phyloP scores from a whole-genome alignment of 106 monocot genomes.

The Dactylorhiza incarnata region DNA sequence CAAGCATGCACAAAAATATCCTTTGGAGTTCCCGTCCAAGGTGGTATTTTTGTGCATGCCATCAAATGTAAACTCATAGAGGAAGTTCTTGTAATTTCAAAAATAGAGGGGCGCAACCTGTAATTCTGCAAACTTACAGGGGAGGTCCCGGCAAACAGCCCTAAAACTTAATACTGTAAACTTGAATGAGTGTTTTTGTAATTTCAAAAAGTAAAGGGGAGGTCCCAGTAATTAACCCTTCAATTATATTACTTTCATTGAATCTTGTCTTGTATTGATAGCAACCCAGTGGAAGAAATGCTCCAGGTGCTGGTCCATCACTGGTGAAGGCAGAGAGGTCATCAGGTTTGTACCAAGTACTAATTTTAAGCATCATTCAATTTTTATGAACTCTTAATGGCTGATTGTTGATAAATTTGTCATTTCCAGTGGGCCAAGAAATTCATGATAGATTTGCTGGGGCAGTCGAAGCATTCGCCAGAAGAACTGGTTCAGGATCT shows the following conservation, averaged over 20 bases:
- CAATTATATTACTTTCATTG: not conserved
- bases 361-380: not conserved
- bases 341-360: slow-evolving; percentile 30
- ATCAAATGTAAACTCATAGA: too few species aligned
- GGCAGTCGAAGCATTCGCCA: slow-evolving; percentile 55
- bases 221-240: too few species aligned
- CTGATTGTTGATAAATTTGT: not conserved
- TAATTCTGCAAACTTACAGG: too few species aligned
- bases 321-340: slow-evolving; percentile 30
- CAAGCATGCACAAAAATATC: too few species aligned
- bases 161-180: too few species aligned
- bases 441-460: slow-evolving; percentile 44
- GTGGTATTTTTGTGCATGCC: too few species aligned
- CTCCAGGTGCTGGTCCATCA: slow-evolving; percentile 34
- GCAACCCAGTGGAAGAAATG: slow-evolving; percentile 30
- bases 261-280: slow-evolving; percentile 1
- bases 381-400: not conserved
- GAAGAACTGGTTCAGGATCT: slow-evolving; percentile 45
- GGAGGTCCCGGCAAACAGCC: too few species aligned
- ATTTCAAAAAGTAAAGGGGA: too few species aligned
- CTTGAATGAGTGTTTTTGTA: too few species aligned
- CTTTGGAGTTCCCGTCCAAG: too few species aligned
- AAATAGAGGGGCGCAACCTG: too few species aligned
- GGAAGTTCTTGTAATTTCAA: too few species aligned
- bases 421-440: slow-evolving; percentile 28